Evolutionary conservation across 352 stramenopile species (phyloP).

Genomic region (Pythium vanterpoolii): DNA sequence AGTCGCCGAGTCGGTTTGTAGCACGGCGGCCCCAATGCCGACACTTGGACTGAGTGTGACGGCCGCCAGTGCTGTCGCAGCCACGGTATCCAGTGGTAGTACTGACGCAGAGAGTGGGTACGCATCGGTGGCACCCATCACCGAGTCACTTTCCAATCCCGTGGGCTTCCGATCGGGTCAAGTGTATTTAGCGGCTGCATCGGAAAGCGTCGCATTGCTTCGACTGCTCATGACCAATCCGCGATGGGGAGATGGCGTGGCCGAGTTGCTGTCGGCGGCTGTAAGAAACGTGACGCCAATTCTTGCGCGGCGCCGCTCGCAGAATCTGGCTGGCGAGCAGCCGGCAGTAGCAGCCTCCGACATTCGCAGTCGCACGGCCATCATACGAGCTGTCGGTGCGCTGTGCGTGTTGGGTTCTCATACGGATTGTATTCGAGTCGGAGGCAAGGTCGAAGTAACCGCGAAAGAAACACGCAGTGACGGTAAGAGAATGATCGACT

Average conservation of each 20-base stretch:
- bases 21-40: slow-evolving; percentile 59
- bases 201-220: slow-evolving; percentile 79
- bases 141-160: slow-evolving; percentile 77
- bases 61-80: slow-evolving; percentile 9
- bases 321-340: neutral
- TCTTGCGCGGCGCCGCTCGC: slow-evolving; percentile 22
- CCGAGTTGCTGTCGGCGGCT: slow-evolving; percentile 60
- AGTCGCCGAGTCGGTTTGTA: slow-evolving; percentile 84
- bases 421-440: slow-evolving; percentile 80
- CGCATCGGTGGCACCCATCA: slow-evolving; percentile 28
- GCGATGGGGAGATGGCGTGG: slow-evolving; percentile 56
- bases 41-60: slow-evolving; percentile 49
- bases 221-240: slow-evolving; percentile 66
- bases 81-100: slow-evolving; percentile 3
- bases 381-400: slow-evolving; percentile 76
- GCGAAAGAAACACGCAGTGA: slow-evolving; percentile 36
- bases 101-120: neutral
- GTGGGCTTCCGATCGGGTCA: slow-evolving; percentile 80
- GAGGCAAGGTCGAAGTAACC: slow-evolving; percentile 68
- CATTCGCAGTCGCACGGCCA: slow-evolving; percentile 63
- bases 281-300: slow-evolving; percentile 77
- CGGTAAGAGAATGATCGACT: slow-evolving; percentile 33
- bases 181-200: slow-evolving; percentile 72
- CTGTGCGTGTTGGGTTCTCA: slow-evolving; percentile 83
- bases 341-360: slow-evolving; percentile 39